Base-by-base conservation (phyloP, 805 yeast genomes). In the Zygosaccharomyces bisporus region DNA sequence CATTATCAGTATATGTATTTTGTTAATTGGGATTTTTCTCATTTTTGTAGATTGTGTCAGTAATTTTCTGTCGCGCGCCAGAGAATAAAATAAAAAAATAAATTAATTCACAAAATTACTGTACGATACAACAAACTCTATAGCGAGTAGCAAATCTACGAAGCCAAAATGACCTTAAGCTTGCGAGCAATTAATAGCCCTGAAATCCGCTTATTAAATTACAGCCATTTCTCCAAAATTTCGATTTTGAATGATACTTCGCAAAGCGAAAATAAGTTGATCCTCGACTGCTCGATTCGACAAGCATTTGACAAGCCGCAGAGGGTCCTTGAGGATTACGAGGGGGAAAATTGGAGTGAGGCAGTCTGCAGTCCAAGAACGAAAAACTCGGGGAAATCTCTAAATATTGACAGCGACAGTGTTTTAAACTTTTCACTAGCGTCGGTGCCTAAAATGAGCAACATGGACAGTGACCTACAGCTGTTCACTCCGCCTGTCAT, bases 361-460 rank as follows among this genome's bases (percentile, higher is more conserved):
- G 40, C 32, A 2, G 8, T 37, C 20, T 37, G 40, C 20, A 37
- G 31, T 14, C 20, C 40, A 9, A 12, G 8, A 34, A 23, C 20
- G 40, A 45, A 14, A 34, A 24, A 7, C 13, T 18, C 38, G 8
- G 45, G 43, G 7, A 35, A 29, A 23, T 21, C 48, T 12, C 33
- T 52, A 17, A 49, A 41, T 23, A 49, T 52, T 4, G 55, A 51
- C 13, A 47, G 48, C 13, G 55, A 52, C 23, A 52, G 56, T 30
- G 56, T 52, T 9, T 39, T 50, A 21, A 49, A 52, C 25, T 52
- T 31, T 35, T 52, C 56, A 7, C 47, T 52, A 9, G 23, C 38
- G 16, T 45, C 49, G 5, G 45, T 42, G 9, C 27, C 43, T 7
- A 34, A 27, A 34, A 30, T 35, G 7, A 39, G 39, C 9, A 24